A percentile compares a stretch with the other conserved stretches of the same genome.
These are phyloP conservation scores for Zasmidium cellare DNA, from an alignment of 2,329 filamentous ascomycete species.

Conservation along the genomic window DNA sequence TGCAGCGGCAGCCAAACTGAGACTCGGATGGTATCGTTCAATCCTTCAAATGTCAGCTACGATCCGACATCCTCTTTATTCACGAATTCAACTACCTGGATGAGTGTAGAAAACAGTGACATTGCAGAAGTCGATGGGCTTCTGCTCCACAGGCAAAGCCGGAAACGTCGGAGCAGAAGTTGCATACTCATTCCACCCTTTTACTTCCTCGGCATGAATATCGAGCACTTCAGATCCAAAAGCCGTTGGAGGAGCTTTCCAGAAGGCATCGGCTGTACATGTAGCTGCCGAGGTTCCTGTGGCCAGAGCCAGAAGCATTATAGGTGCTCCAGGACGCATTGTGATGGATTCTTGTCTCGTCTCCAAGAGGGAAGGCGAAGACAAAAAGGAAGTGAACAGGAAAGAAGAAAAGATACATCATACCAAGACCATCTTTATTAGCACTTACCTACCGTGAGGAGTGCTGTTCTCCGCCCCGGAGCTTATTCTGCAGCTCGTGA, in stretches of 20 bases:
- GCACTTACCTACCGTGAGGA: not conserved
- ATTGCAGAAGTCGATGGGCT: slow-evolving; percentile 33
- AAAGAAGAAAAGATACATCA: not conserved
- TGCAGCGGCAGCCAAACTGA: slow-evolving; percentile 35
- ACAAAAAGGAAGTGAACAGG: not conserved
- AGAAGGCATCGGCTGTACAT: slow-evolving; percentile 3
- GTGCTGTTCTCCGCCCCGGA: not conserved
- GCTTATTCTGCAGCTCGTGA: not conserved
- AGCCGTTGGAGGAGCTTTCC: slow-evolving; percentile 2
- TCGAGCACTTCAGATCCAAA: slow-evolving; percentile 6
- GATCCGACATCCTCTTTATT: no score
- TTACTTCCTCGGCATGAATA: slow-evolving; percentile 8
- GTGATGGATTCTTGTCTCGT: not conserved
- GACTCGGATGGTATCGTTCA: slow-evolving; percentile 32
- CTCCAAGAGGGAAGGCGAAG: no score
- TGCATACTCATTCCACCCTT: slow-evolving; percentile 14
- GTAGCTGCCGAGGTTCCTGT: not conserved
- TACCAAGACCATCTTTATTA: not conserved
- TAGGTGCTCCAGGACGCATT: not conserved
- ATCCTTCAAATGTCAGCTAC: slow-evolving; percentile 29
- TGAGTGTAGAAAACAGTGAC: slow-evolving; percentile 40
- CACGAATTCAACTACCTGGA: slow-evolving; percentile 28
- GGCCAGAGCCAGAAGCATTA: not conserved
- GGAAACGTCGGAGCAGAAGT: slow-evolving; percentile 3
- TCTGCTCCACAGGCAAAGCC: not conserved